Evolutionary conservation across 805 yeast species (phyloP).

Genomic region (Allodekkera sacchari): DNA sequence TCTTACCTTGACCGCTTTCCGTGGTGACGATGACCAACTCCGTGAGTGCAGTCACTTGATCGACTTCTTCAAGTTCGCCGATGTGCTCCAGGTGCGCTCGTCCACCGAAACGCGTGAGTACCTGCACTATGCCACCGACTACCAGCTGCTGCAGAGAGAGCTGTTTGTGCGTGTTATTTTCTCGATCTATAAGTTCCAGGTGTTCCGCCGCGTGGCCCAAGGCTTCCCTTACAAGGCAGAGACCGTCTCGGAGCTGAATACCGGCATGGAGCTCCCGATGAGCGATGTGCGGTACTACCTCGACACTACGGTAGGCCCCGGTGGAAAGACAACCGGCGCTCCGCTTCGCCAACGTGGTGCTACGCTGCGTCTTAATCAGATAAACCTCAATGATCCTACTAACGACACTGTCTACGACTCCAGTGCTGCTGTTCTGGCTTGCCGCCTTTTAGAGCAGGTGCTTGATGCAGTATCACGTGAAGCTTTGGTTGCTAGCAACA

Average conservation of each 20-base stretch:
- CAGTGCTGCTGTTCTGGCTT: constrained; percentile 20
- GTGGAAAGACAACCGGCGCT: constrained; percentile 9
- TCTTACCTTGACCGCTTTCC: constrained; percentile 18
- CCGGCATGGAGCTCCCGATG: constrained; percentile 27
- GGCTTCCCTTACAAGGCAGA: constrained; percentile 27
- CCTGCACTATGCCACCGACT: constrained; percentile 11
- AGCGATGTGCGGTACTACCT: constrained; percentile 18
- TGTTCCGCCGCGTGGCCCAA: constrained; percentile 25
- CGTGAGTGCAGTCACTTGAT: constrained; percentile 8
- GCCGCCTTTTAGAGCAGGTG: constrained; percentile 25
- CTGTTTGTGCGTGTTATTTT: constrained; percentile 27
- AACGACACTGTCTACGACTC: constrained; percentile 19
- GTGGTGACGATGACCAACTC: constrained; percentile 19
- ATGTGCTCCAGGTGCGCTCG: neutral
- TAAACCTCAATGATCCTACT: constrained; percentile 11
- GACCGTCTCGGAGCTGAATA: constrained; percentile 20
- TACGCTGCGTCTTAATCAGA: constrained; percentile 6
- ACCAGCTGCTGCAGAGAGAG: constrained; percentile 27
- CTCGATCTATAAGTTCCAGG: constrained; percentile 30
- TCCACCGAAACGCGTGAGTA: neutral
- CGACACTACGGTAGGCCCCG: constrained; percentile 5
- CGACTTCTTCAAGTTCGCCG: constrained; percentile 1
- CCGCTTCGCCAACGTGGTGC: too few species aligned
- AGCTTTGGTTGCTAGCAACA: too few species aligned
- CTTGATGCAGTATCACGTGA: constrained; percentile 24